Evolutionary conservation across 78 protist genomes (phyloP).

Genomic region (Parvularia atlantis): DNA sequence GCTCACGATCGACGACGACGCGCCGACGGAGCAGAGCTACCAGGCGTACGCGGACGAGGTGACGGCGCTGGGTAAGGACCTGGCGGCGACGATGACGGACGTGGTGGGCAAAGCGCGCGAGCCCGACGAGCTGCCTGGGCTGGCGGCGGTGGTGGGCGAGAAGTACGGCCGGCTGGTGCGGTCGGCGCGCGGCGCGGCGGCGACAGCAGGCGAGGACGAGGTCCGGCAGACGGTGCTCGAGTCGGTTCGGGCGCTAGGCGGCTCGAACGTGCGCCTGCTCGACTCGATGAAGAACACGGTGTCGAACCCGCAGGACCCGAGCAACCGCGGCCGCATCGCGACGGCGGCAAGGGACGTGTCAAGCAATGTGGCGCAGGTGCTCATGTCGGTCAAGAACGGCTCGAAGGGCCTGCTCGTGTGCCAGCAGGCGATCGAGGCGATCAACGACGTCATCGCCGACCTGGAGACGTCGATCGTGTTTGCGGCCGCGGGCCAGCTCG

Average conservation of each 20-base stretch:
- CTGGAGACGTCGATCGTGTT: constrained; percentile 19
- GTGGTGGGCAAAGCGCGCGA: not conserved
- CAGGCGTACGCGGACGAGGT: not conserved
- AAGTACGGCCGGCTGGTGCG: not conserved
- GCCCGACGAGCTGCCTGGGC: not conserved
- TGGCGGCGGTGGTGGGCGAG: not conserved
- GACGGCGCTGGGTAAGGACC: not conserved
- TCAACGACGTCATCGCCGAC: not conserved
- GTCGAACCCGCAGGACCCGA: not conserved
- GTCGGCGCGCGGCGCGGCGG: not conserved
- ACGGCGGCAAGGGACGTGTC: not conserved
- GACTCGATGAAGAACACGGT: not conserved
- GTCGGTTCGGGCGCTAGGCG: not conserved
- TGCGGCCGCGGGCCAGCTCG: constrained; percentile 15
- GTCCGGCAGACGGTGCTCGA: no score
- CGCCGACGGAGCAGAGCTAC: not conserved
- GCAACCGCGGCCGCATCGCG: not conserved
- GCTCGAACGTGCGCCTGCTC: not conserved
- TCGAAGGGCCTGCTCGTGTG: constrained; percentile 7
- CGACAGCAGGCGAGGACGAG: not conserved
- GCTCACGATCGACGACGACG: not conserved
- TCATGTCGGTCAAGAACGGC: not conserved
- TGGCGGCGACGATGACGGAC: not conserved
- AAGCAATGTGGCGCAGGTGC: not conserved
- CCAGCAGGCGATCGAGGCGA: not conserved